Conservation (phyloP, 345 rosid species). For the Ceriops zippeliana region DNA sequence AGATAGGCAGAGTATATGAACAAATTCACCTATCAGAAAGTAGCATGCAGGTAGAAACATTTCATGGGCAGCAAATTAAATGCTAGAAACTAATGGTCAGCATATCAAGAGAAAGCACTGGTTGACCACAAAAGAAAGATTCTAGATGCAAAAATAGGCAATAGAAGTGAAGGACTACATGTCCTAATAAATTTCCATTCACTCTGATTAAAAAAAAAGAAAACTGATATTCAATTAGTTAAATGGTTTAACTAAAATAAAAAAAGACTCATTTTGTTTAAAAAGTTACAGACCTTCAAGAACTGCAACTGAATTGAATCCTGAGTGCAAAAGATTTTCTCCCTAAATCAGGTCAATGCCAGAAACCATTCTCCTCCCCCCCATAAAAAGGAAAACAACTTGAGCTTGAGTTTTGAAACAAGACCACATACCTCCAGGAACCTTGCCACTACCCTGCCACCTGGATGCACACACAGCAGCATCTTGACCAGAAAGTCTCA, state of each 20-base stretch:
- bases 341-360: background rate
- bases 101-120: too few species aligned
- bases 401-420: background rate
- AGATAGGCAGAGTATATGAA: background rate
- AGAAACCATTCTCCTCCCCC: background rate
- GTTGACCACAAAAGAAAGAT: too few species aligned
- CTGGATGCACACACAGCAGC: slow-evolving; percentile 80
- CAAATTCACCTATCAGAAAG: background rate
- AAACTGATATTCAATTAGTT: slow-evolving; percentile 35
- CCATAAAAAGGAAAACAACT: background rate
- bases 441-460: slow-evolving; percentile 86
- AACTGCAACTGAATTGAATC: too few species aligned
- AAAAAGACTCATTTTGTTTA: slow-evolving; percentile 42
- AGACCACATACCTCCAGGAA: slow-evolving; percentile 74
- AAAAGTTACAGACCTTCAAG: too few species aligned
- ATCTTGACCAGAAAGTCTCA: slow-evolving; percentile 74
- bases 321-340: background rate
- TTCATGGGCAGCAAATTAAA: background rate
- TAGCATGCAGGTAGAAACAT: background rate
- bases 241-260: slow-evolving; percentile 32
- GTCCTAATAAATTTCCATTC: too few species aligned
- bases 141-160: too few species aligned
- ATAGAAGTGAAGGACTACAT: too few species aligned
- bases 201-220: slow-evolving; percentile 28
- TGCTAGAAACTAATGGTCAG: too few species aligned